Evolutionary conservation across 1,284 basidiomycete genomes (phyloP).

Genomic region (Coriolopsis trogii): DNA sequence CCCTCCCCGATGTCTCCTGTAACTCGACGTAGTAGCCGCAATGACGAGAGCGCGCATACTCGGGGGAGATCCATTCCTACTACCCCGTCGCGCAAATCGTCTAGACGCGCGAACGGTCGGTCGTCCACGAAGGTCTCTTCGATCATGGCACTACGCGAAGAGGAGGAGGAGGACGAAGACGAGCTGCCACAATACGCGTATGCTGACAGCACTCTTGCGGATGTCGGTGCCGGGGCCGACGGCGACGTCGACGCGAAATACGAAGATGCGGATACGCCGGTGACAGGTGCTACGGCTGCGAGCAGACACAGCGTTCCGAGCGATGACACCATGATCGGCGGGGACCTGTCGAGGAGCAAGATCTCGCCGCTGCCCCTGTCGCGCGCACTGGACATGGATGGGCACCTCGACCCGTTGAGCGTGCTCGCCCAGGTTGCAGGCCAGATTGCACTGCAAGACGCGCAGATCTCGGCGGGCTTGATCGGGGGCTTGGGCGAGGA

Average conservation of each 20-base stretch:
- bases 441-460: slow-evolving; percentile 1
- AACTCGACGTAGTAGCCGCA: slow-evolving; percentile 17
- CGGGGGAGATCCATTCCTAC: slow-evolving; percentile 5
- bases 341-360: slow-evolving; percentile 28
- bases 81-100: slow-evolving; percentile 18
- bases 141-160: slow-evolving; percentile 3
- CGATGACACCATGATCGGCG: slow-evolving; percentile 52
- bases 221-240: slow-evolving; percentile 1
- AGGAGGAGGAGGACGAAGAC: slow-evolving; percentile 14
- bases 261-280: slow-evolving; percentile 55
- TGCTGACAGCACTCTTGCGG: not conserved
- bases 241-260: slow-evolving; percentile 37
- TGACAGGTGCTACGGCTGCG: slow-evolving; percentile 45
- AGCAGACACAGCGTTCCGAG: slow-evolving; percentile 58
- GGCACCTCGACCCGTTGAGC: slow-evolving; percentile 5
- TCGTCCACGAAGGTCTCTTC: not conserved
- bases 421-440: slow-evolving; percentile 12
- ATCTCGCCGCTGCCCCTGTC: slow-evolving; percentile 16
- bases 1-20: slow-evolving; percentile 13
- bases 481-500: slow-evolving; percentile 20
- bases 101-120: slow-evolving; percentile 21
- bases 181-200: not conserved
- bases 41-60: not conserved
- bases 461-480: not conserved
- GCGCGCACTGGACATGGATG: not conserved